Percentiles rank a stretch among this genome's conserved stretches.
phyloP scores from a whole-genome alignment of 495 filamentous ascomycete genomes.

The Hypoxylon subgilvum region DNA sequence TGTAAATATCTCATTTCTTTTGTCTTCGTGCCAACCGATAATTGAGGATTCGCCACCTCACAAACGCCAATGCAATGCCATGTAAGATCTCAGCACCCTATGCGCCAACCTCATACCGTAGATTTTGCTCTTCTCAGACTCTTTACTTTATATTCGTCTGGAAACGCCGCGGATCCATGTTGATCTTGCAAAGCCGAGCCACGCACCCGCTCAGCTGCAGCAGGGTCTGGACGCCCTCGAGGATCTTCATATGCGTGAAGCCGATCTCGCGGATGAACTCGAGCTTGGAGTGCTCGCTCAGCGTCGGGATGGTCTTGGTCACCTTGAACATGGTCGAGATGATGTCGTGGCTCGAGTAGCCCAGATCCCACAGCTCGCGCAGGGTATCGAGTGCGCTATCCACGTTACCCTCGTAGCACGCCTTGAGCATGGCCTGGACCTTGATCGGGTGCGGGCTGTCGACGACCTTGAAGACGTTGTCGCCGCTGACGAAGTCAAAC shows the following conservation, averaged over 20 bases:
- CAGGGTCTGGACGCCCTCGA: slow-evolving; percentile 94
- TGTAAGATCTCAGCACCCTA: slow-evolving; percentile 28
- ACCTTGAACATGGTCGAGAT: slow-evolving; percentile 99
- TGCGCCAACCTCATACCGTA: slow-evolving; percentile 22
- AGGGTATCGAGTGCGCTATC: slow-evolving; percentile 85
- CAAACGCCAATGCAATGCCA: slow-evolving; percentile 38
- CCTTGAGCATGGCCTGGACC: slow-evolving; percentile 97
- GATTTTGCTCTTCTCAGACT: slow-evolving; percentile 2
- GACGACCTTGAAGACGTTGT: slow-evolving; percentile 98
- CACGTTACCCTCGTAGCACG: slow-evolving; percentile 88
- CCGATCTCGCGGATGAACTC: slow-evolving; percentile 98
- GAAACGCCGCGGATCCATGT: slow-evolving; percentile 93
- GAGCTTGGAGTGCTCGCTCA: slow-evolving; percentile 92
- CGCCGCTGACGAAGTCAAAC: slow-evolving; percentile 94
- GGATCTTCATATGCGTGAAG: slow-evolving; percentile 98
- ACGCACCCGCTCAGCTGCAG: slow-evolving; percentile 92
- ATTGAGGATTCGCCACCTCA: slow-evolving; percentile 13
- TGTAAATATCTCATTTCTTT: slow-evolving; percentile 9
- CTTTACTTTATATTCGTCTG: slow-evolving; percentile 53
- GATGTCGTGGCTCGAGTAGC: slow-evolving; percentile 96
- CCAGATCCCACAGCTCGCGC: slow-evolving; percentile 90
- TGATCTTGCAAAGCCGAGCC: slow-evolving; percentile 86
- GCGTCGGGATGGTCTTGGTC: slow-evolving; percentile 86
- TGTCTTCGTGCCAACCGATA: slow-evolving; percentile 9
- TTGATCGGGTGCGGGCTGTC: slow-evolving; percentile 97